Percentiles rank a stretch among this genome's conserved stretches.
Evolutionary conservation across 2,329 filamentous ascomycete species (phyloP).

Genomic region (Fusarium algeriense): DNA sequence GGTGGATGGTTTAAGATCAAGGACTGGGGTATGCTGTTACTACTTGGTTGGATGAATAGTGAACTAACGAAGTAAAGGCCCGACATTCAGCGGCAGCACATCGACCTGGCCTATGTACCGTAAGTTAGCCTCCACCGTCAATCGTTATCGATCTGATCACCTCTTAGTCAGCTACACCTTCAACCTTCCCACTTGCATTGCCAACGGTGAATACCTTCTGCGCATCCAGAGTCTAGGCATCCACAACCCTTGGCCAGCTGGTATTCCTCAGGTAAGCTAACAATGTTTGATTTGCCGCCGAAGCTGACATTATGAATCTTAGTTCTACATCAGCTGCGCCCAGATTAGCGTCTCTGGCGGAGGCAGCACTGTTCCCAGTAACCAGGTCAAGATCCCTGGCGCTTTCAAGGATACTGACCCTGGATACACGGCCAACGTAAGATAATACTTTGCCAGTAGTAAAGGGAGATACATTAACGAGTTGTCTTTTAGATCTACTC

Average conservation of each 20-base stretch:
- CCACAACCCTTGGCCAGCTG: slow-evolving; percentile 14
- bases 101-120: slow-evolving; percentile 4
- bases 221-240: slow-evolving; percentile 14
- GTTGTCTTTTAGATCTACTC: not conserved
- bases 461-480: accelerated
- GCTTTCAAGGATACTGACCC: slow-evolving; percentile 8
- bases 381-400: slow-evolving; percentile 20
- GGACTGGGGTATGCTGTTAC: not conserved
- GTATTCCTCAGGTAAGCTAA: slow-evolving; percentile 12
- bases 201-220: slow-evolving; percentile 13
- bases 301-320: no score
- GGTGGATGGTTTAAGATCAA: slow-evolving; percentile 22
- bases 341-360: slow-evolving; percentile 14
- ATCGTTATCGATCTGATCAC: not conserved
- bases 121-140: not conserved
- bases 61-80: not conserved
- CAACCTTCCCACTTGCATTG: slow-evolving; percentile 7
- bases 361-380: slow-evolving; percentile 4
- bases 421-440: slow-evolving; percentile 15
- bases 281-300: no score
- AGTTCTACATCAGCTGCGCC: slow-evolving; percentile 22
- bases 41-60: accelerated
- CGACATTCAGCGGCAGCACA: not conserved
- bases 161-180: slow-evolving; percentile 4
- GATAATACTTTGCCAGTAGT: accelerated